These are phyloP conservation scores for Leccinum pachyderme DNA, from an alignment of 1,284 basidiomycete species.

Conservation along the genomic window DNA sequence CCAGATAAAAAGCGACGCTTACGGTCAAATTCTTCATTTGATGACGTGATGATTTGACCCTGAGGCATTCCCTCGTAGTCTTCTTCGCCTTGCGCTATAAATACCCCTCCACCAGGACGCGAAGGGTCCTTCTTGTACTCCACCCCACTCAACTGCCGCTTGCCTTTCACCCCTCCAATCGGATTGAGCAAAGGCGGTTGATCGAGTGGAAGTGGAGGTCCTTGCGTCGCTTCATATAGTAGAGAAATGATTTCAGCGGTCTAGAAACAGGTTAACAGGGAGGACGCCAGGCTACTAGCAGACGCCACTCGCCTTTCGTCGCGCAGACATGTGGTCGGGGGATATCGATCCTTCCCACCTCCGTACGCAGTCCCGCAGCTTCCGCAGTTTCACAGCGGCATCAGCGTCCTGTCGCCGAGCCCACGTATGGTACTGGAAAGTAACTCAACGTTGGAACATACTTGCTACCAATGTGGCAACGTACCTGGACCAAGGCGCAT, in stretches of 20 bases:
- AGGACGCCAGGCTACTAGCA: conserved; percentile 20
- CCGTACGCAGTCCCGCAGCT: conserved; percentile 78
- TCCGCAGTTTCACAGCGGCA: conserved; percentile 72
- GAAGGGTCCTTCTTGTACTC: conserved; percentile 74
- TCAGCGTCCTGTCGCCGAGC: conserved; percentile 76
- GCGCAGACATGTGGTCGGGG: conserved; percentile 87
- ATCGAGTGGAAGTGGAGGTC: conserved; percentile 57
- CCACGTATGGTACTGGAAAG: conserved; percentile 84
- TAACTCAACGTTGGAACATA: conserved; percentile 11
- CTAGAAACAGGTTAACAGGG: conserved; percentile 40
- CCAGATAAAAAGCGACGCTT: conserved; percentile 30
- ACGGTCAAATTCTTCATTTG: conserved; percentile 51
- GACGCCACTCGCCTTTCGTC: conserved; percentile 66
- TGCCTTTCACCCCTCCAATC: conserved; percentile 66
- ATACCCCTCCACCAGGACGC: conserved; percentile 83
- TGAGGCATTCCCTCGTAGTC: conserved; percentile 60
- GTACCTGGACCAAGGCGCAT: conserved; percentile 86
- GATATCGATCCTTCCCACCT: conserved; percentile 81
- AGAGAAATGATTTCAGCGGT: conserved; percentile 91
- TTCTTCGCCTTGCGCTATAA: conserved; percentile 60
- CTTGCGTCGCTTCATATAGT: conserved; percentile 87
- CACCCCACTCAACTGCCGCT: conserved; percentile 53
- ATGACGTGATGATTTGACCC: conserved; percentile 59
- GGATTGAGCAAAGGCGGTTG: conserved; percentile 64
- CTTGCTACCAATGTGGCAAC: conserved; percentile 24